phyloP scores from a whole-genome alignment of 768 basidiomycete species.

The Termitomyces sp. region DNA sequence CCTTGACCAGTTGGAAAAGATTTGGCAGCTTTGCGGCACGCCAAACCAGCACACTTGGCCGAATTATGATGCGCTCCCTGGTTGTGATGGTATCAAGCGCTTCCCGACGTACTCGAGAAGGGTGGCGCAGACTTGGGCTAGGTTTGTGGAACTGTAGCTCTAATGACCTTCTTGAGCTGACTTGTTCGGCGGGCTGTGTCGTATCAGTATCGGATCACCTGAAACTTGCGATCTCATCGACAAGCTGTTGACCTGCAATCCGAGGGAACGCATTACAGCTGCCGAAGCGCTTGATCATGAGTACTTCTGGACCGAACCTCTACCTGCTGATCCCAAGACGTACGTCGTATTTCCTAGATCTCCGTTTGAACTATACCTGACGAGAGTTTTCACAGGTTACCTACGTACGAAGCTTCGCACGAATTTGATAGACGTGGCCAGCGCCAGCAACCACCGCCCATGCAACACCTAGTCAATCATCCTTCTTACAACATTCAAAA shows the following conservation, averaged over 20 bases:
- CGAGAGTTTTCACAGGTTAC: conserved; percentile 42
- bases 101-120: conserved; percentile 53
- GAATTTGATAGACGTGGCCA: conserved; percentile 45
- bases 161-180: conserved; percentile 4
- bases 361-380: background rate
- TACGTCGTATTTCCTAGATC: conserved; percentile 28
- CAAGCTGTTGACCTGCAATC: conserved; percentile 79
- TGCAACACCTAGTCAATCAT: conserved; percentile 3
- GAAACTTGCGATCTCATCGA: conserved; percentile 84
- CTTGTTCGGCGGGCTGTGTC: background rate
- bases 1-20: conserved; percentile 87
- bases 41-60: conserved; percentile 84
- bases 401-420: conserved; percentile 77
- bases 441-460: conserved; percentile 16
- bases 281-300: conserved; percentile 84
- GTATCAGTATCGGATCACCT: conserved; percentile 54
- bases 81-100: conserved; percentile 74
- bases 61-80: conserved; percentile 68
- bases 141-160: conserved; percentile 36
- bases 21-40: conserved; percentile 87
- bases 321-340: conserved; percentile 84
- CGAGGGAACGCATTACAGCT: conserved; percentile 80
- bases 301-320: conserved; percentile 91
- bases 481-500: conserved; percentile 1
- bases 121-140: conserved; percentile 54